Evolutionary conservation across 805 yeast species (phyloP), one percentile per base, ranked within the genome.

Genomic region (Schwanniomyces pseudopolymorphus): DNA sequence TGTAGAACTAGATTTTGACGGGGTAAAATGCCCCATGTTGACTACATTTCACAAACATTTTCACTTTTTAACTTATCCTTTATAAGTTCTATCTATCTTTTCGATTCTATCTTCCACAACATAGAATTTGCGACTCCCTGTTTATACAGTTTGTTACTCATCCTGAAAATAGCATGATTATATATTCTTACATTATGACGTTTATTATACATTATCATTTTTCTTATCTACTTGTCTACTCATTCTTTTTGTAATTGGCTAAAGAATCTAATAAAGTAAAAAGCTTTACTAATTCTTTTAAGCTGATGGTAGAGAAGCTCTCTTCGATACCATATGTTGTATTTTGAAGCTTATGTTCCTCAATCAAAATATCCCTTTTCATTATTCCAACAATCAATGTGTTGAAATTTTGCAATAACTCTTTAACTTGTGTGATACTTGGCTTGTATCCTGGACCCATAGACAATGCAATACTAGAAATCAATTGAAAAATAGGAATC

Each of bases 361-460:
- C 72, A 33, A 66, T 42, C 40, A 72, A 55, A 3, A 75, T 67
- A 50, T 83, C 88, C 50, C 81, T 75, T 58, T 84, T 84, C 64
- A 85, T 61, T 1, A 84, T 73, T 2, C 89, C 87, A 40, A 79
- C 75, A 16, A 84, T 71, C 44, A 89, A 63, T 44, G 73, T 78
- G 42, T 78, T 72, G 59, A 81, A 81, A 40, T 77, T 76, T 7
- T 61, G 56, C 57, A 87, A 58, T 38, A 89, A 61, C 3, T 64
- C 70, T 43, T 70, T 72, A 0, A 83, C 84, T 52, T 79, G 82
- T 5, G 64, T 58, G 8, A 83, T 70, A 13, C 86, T 82, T 0
- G 78, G 73, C 48, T 72, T 75, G 62, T 88, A 88, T 37, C 84
- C 82, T 4, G 91, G 84, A 0, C 96, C 96, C 72, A 87, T 78